Evolutionary conservation across 768 basidiomycete genomes (phyloP).

Genomic region (Tricholoma sp.): DNA sequence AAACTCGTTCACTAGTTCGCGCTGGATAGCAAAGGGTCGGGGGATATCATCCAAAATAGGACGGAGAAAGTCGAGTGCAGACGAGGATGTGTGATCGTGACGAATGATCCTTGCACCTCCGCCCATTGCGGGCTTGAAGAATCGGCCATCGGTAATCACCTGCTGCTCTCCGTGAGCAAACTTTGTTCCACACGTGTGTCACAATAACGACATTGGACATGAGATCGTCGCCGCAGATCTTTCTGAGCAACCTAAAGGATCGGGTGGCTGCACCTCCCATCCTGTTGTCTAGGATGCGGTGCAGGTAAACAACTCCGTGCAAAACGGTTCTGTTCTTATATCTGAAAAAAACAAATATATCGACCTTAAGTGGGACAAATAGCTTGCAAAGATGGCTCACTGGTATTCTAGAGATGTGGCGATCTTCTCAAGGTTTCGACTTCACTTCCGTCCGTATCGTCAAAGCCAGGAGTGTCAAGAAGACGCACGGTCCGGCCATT

Average conservation of each 20-base stretch:
- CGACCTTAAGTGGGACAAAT: too few species aligned
- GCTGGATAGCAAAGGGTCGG: constrained; percentile 7
- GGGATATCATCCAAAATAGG: constrained; percentile 16
- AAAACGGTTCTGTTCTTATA: not conserved
- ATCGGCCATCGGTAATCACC: constrained; percentile 22
- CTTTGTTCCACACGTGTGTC: constrained; percentile 46
- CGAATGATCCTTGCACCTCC: constrained; percentile 35
- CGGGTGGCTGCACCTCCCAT: constrained; percentile 35
- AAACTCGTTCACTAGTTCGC: constrained; percentile 10
- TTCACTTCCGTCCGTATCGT: constrained; percentile 5
- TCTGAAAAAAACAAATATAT: not conserved
- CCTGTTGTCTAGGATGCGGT: constrained; percentile 36
- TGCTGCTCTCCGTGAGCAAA: constrained; percentile 30
- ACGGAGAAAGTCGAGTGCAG: constrained; percentile 25
- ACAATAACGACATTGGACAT: constrained; percentile 42
- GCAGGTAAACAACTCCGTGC: constrained; percentile 38
- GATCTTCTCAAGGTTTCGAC: constrained; percentile 7
- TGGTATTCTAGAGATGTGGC: constrained; percentile 5
- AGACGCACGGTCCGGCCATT: constrained; percentile 3
- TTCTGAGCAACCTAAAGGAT: constrained; percentile 41
- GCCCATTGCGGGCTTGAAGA: constrained; percentile 39
- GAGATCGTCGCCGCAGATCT: constrained; percentile 40
- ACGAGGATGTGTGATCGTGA: constrained; percentile 23
- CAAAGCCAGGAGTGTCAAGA: constrained; percentile 16
- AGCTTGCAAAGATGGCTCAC: not conserved